Conservation (phyloP, 495 filamentous ascomycete genomes). For the Penicillium diatomitis region DNA sequence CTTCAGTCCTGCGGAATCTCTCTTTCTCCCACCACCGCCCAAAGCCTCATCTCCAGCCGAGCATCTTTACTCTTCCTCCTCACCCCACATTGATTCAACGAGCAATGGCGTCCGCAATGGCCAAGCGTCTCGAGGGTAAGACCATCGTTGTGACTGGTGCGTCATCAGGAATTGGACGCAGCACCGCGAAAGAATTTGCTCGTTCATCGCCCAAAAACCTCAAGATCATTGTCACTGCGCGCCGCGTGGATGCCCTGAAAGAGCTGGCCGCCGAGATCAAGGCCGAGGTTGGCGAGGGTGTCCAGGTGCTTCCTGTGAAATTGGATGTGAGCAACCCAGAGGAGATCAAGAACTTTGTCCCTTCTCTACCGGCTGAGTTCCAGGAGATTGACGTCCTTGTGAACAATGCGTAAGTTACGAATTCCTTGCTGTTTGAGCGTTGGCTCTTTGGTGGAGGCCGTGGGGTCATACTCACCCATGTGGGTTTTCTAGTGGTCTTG, state of each 20-base stretch:
- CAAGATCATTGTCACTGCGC: constrained; percentile 78
- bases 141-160: constrained; percentile 90
- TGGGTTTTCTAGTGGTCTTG: constrained; percentile 53
- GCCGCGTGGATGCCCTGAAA: constrained; percentile 68
- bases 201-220: constrained; percentile 72
- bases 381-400: constrained; percentile 83
- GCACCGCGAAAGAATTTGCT: constrained; percentile 85
- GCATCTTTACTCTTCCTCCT: constrained; percentile 11
- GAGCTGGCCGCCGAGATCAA: constrained; percentile 70
- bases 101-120: constrained; percentile 69
- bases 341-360: constrained; percentile 68
- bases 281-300: constrained; percentile 69
- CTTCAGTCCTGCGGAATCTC: constrained; percentile 17
- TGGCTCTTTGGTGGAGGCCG: no score
- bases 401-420: constrained; percentile 79
- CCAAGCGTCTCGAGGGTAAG: constrained; percentile 85
- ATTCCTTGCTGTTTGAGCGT: no score
- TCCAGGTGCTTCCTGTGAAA: constrained; percentile 71
- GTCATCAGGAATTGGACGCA: constrained; percentile 83
- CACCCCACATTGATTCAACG: constrained; percentile 23
- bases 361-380: constrained; percentile 68
- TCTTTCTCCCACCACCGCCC: constrained; percentile 11
- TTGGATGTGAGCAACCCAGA: constrained; percentile 79
- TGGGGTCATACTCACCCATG: constrained; percentile 2
- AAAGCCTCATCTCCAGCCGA: constrained; percentile 7